Evolutionary conservation across 1,139 yeast species (phyloP).

Genomic region (Taiozyma onychis): DNA sequence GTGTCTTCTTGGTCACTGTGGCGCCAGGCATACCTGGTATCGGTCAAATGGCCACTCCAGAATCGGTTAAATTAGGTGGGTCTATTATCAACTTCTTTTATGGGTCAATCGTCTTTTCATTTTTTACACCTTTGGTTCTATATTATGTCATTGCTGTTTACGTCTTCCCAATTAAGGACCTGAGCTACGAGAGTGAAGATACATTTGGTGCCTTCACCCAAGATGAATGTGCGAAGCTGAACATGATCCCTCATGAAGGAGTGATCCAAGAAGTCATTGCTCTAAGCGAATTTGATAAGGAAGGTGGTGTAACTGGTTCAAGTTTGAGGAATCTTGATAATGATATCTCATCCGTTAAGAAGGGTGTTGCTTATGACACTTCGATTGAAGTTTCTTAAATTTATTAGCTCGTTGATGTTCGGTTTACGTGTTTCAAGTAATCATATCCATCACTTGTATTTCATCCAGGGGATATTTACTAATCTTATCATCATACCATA

Average conservation of each 20-base stretch:
- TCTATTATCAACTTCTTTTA: constrained; percentile 18
- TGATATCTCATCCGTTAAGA: neutral
- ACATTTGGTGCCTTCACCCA: constrained; percentile 22
- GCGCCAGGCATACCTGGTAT: constrained; percentile 27
- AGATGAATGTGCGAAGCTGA: constrained; percentile 21
- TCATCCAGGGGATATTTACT: constrained; percentile 21
- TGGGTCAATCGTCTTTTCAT: constrained; percentile 22
- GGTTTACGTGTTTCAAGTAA: neutral
- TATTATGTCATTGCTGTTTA: constrained; percentile 18
- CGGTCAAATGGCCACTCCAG: constrained; percentile 22
- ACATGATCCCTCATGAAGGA: constrained; percentile 16
- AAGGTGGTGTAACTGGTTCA: neutral
- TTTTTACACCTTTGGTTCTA: constrained; percentile 18
- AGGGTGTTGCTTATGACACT: neutral
- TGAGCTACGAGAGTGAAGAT: constrained; percentile 19
- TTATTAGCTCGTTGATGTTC: neutral
- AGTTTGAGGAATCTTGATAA: neutral
- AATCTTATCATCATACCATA: constrained; percentile 13
- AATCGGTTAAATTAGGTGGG: constrained; percentile 12
- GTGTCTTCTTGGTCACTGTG: constrained; percentile 20
- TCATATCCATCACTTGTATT: constrained; percentile 10
- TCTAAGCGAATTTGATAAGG: constrained; percentile 1
- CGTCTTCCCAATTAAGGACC: constrained; percentile 20
- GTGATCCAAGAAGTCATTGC: constrained; percentile 10
- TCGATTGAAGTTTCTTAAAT: neutral